A percentile compares a stretch with the other conserved stretches of the same genome.
phyloP scores from a whole-genome alignment of 139 green algal genomes.

The Coelastrella sp. region DNA sequence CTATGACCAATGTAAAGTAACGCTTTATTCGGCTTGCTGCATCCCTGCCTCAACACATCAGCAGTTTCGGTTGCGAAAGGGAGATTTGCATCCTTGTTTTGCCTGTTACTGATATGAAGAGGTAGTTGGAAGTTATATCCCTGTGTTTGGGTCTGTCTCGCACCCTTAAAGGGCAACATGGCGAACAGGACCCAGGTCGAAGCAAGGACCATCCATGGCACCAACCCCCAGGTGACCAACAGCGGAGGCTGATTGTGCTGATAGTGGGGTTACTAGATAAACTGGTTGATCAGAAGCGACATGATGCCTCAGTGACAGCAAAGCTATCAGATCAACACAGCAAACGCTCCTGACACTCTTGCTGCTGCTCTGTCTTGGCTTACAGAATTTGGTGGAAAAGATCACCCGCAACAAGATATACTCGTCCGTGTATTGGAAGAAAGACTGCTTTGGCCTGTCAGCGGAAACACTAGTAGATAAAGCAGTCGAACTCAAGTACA shows the following conservation, averaged over 20 bases:
- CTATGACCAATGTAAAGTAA: not conserved
- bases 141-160: not conserved
- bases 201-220: slow-evolving; percentile 85
- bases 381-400: slow-evolving; percentile 95
- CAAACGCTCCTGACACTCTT: not conserved
- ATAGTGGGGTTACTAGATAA: too few species aligned
- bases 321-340: not conserved
- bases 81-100: too few species aligned
- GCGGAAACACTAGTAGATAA: slow-evolving; percentile 97
- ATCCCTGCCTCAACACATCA: too few species aligned
- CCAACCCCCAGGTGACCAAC: slow-evolving; percentile 88
- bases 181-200: slow-evolving; percentile 90
- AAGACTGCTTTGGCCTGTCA: slow-evolving; percentile 97
- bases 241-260: too few species aligned
- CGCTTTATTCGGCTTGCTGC: not conserved
- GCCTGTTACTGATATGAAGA: too few species aligned
- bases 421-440: slow-evolving; percentile 96
- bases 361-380: not conserved
- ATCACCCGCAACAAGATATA: slow-evolving; percentile 96
- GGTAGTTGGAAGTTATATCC: too few species aligned
- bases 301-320: too few species aligned
- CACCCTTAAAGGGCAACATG: slow-evolving; percentile 65
- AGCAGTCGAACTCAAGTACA: slow-evolving; percentile 87
- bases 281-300: too few species aligned
- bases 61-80: too few species aligned